Conservation (phyloP, 169 alveolate species). For the Cryptosporidium canis region DNA sequence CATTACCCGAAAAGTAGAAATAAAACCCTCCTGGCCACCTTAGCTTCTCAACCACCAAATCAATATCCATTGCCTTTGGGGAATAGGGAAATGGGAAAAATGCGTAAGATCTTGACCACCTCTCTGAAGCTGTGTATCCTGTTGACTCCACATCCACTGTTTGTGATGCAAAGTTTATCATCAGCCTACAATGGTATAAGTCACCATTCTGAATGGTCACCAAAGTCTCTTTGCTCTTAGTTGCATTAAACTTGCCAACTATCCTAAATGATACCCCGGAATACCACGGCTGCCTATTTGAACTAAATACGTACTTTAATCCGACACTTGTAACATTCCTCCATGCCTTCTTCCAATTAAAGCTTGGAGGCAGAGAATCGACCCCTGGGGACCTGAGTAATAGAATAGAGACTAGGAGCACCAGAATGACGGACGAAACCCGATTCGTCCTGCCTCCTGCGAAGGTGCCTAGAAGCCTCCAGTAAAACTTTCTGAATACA, state of each 20-base stretch:
- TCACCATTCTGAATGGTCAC: conserved; percentile 64
- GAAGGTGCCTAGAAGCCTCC: background rate
- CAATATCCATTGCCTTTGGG: conserved; percentile 21
- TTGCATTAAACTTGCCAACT: conserved; percentile 33
- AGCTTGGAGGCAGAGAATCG: conserved; percentile 49
- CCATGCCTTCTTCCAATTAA: conserved; percentile 61
- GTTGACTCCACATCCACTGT: conserved; percentile 26
- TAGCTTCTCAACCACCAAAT: conserved; percentile 46
- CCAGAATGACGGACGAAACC: background rate
- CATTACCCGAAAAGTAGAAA: conserved; percentile 46
- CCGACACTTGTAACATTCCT: conserved; percentile 41
- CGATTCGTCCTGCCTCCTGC: background rate
- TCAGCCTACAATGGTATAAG: conserved; percentile 19
- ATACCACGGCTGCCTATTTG: conserved; percentile 41
- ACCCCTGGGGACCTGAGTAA: background rate
- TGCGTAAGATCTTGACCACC: conserved; percentile 18
- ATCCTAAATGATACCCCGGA: conserved; percentile 64
- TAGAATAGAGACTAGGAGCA: background rate
- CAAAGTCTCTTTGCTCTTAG: conserved; percentile 1
- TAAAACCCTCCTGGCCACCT: conserved; percentile 73
- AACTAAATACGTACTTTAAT: conserved; percentile 6
- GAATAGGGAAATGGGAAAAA: conserved; percentile 51
- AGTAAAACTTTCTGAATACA: background rate
- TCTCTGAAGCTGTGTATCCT: conserved; percentile 2
- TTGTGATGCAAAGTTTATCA: conserved; percentile 34